Percentiles rank a stretch among this genome's conserved stretches.
These are phyloP conservation scores for Cyberlindnera petersonii DNA, from an alignment of 805 yeast species.

Conservation along the genomic window DNA sequence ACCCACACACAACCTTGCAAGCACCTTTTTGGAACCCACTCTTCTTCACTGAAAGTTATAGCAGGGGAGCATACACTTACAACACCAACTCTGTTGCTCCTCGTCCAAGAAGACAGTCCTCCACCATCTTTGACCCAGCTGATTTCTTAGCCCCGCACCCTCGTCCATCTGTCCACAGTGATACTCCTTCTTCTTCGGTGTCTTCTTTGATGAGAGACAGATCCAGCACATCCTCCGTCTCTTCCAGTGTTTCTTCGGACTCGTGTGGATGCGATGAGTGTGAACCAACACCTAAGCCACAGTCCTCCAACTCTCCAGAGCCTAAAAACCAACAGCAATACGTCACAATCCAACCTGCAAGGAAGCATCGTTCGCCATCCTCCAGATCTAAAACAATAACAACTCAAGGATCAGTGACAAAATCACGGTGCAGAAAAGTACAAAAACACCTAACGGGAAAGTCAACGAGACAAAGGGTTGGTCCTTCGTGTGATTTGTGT, in stretches of 20 bases:
- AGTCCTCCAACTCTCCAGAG: too few relatives aligned
- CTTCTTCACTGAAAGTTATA: slow-evolving; percentile 2
- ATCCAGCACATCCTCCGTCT: slow-evolving; percentile 6
- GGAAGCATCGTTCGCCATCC: too few relatives aligned
- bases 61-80: background rate
- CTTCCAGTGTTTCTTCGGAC: background rate
- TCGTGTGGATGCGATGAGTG: slow-evolving; percentile 3
- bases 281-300: background rate
- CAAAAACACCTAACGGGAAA: slow-evolving; percentile 17
- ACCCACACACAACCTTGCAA: background rate
- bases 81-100: too few relatives aligned
- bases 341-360: slow-evolving; percentile 1
- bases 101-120: background rate
- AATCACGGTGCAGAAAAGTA: slow-evolving; percentile 1
- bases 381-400: background rate
- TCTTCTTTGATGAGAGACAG: slow-evolving; percentile 1
- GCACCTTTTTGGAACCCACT: background rate
- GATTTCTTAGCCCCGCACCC: background rate
- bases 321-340: background rate
- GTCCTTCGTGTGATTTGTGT: slow-evolving; percentile 74
- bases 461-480: slow-evolving; percentile 54
- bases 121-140: background rate
- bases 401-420: background rate
- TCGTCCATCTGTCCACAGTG: background rate
- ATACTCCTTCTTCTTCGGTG: slow-evolving; percentile 1